These are phyloP conservation scores for Jaapia argillacea DNA, from an alignment of 768 basidiomycete species.

Conservation along the genomic window DNA sequence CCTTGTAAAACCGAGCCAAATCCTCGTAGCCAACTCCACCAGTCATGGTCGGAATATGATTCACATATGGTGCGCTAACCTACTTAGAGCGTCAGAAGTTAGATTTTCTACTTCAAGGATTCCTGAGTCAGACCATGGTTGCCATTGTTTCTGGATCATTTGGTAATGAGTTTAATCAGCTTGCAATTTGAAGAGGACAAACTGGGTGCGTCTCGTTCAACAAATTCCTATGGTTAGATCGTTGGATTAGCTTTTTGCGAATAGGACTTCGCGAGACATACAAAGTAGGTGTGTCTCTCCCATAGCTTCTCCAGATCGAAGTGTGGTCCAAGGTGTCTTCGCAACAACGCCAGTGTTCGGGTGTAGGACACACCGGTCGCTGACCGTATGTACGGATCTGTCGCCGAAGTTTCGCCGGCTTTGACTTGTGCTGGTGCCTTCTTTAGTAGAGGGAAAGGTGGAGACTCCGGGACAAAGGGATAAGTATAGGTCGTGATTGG, in stretches of 20 bases:
- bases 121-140: conserved; percentile 27
- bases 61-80: conserved; percentile 32
- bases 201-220: conserved; percentile 29
- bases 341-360: conserved; percentile 26
- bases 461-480: conserved; percentile 22
- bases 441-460: conserved; percentile 27
- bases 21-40: conserved; percentile 34
- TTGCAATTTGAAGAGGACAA: conserved; percentile 6
- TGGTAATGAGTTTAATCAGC: neutral
- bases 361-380: conserved; percentile 27
- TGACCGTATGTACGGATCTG: conserved; percentile 25
- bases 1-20: conserved; percentile 36
- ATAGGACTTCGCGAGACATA: conserved; percentile 9
- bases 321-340: conserved; percentile 28
- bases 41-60: conserved; percentile 34
- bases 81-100: too few species aligned
- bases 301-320: conserved; percentile 35
- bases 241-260: neutral
- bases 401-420: conserved; percentile 11
- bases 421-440: conserved; percentile 20
- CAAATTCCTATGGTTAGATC: conserved; percentile 22
- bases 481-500: conserved; percentile 25
- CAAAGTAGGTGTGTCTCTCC: conserved; percentile 36
- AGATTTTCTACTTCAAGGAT: too few species aligned
- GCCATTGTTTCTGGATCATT: conserved; percentile 26